Evolutionary conservation across 768 basidiomycete genomes (phyloP), one percentile per base, ranked within the genome.

Genomic region (Boletus vermiculosoides): DNA sequence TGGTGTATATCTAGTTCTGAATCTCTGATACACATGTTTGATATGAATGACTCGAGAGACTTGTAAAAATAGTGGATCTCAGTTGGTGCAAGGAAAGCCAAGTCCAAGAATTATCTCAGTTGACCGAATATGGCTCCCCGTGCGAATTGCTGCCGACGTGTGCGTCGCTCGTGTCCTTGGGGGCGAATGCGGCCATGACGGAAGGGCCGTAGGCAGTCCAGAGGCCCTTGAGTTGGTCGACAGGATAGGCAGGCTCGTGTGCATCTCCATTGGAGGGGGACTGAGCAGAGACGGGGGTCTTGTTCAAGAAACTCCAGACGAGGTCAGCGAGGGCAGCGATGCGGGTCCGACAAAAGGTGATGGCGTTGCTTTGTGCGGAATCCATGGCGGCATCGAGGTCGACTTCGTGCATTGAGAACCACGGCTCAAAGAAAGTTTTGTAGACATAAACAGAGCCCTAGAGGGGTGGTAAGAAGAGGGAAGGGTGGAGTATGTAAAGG

Each of bases 381-480:
- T 74, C 68, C 60, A 90, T 81, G 47, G 82, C 75, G 5, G 77
- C 78, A 63, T 90, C 87, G 28, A 90, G 73, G 13, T 82, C 77
- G 16, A 73, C 75, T 63, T 89, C 86, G 63, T 89, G 83, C 56
- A 73, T 74, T 52, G 66, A 58, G 65, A 84, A 77, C 73, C 84
- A 88, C 1, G 88, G 88, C 50, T 82, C 77, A 4, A 90, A 60
- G 66, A 83, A 84, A 10, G 76, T 71, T 55, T 77, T 73, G 72
- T 87, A 90, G 54, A 90, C 71, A 70, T 82, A 86, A 1, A 80
- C 81, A 6, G 87, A 86, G 45, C 87, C 88, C 88, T 90, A 47
- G 20, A 36, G 25, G n/a, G 45, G 16, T 13, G 49, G 28, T 46
- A 57, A 63, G 57, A 65, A 46, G 50, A 45, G 28, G 34, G 16